A percentile compares a stretch with the other conserved stretches of the same genome.
Conservation (phyloP, 352 stramenopile genomes). For the Thraustochytrium sp. region DNA sequence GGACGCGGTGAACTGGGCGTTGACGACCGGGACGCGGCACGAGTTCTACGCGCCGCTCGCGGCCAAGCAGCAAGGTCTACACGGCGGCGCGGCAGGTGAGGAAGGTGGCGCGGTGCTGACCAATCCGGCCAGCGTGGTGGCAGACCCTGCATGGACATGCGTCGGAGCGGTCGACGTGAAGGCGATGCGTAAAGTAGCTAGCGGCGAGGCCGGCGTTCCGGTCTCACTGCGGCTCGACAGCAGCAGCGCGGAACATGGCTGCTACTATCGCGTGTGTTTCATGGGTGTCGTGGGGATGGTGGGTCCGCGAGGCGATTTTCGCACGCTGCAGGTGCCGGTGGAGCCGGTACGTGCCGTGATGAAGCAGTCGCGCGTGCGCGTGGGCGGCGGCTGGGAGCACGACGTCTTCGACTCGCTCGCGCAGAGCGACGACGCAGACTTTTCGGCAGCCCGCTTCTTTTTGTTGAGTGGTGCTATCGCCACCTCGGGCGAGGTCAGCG, state of each 20-base stretch:
- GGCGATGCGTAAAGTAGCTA: neutral
- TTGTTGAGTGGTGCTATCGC: neutral
- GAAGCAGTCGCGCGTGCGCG: neutral
- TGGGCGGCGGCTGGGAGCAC: slow-evolving; percentile 17
- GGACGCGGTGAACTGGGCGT: slow-evolving; percentile 13
- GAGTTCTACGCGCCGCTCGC: slow-evolving; percentile 29
- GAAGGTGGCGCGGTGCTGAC: neutral
- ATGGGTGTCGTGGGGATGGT: slow-evolving; percentile 16
- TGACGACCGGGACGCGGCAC: neutral
- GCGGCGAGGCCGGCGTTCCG: neutral
- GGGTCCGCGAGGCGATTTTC: neutral
- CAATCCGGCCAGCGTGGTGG: neutral
- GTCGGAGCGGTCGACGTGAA: neutral
- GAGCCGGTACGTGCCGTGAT: neutral
- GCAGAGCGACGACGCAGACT: neutral
- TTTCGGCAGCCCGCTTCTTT: slow-evolving; percentile 3
- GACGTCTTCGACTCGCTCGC: slow-evolving; percentile 10
- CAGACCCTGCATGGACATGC: neutral
- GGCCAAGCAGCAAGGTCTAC: neutral
- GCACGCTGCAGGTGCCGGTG: neutral
- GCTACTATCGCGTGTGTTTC: slow-evolving; percentile 17
- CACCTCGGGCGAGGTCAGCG: neutral
- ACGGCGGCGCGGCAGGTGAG: neutral
- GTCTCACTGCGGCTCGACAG: neutral
- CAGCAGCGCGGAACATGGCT: neutral